phyloP scores from a whole-genome alignment of 2,329 filamentous ascomycete species.

The Phaeophleospora eucalypticola region DNA sequence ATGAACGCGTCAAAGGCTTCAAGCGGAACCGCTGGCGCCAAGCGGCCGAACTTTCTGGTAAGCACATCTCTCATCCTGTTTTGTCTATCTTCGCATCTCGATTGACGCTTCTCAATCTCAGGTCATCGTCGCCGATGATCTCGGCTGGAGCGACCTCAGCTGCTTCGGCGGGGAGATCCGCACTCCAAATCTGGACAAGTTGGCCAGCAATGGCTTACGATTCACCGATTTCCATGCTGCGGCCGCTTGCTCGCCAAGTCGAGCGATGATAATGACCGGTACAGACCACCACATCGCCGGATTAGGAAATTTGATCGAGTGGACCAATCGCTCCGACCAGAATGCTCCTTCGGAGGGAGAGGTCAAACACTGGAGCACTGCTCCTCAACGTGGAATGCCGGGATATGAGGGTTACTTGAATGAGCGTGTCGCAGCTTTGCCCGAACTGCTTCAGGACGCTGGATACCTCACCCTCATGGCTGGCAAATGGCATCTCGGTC shows the following conservation, averaged over 20 bases:
- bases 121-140: slow-evolving; percentile 39
- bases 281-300: slow-evolving; percentile 60
- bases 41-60: slow-evolving; percentile 56
- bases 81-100: no score
- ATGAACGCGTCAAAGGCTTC: slow-evolving; percentile 31
- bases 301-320: slow-evolving; percentile 57
- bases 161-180: slow-evolving; percentile 59
- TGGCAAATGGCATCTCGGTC: slow-evolving; percentile 61
- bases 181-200: slow-evolving; percentile 56
- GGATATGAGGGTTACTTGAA: slow-evolving; percentile 64
- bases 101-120: no score
- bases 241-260: slow-evolving; percentile 60
- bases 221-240: slow-evolving; percentile 64
- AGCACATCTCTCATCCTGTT: background rate
- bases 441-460: slow-evolving; percentile 55
- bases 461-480: slow-evolving; percentile 60
- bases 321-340: slow-evolving; percentile 52
- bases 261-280: slow-evolving; percentile 64
- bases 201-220: slow-evolving; percentile 47
- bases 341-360: slow-evolving; percentile 50
- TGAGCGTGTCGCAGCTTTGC: slow-evolving; percentile 54
- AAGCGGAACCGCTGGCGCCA: slow-evolving; percentile 31
- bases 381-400: slow-evolving; percentile 54
- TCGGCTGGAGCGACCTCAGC: slow-evolving; percentile 48
- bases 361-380: slow-evolving; percentile 43